Evolutionary conservation across 495 filamentous ascomycete genomes (phyloP).

Genomic region (Cercophora newfieldiana): DNA sequence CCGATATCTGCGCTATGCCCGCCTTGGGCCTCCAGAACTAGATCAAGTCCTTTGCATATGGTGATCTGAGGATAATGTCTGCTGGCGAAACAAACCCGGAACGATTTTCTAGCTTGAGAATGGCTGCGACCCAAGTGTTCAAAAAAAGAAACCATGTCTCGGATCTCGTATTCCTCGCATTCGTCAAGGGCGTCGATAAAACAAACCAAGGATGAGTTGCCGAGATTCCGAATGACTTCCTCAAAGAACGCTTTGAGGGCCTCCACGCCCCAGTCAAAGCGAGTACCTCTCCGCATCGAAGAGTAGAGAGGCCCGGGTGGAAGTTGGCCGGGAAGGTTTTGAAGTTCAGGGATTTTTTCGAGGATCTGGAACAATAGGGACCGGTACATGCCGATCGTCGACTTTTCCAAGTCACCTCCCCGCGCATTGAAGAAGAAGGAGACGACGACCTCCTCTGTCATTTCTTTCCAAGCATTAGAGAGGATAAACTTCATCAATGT

Average conservation of each 20-base stretch:
- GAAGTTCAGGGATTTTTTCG: slow-evolving; percentile 25
- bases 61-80: slow-evolving; percentile 50
- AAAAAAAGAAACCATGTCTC: slow-evolving; percentile 38
- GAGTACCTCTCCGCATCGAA: not conserved
- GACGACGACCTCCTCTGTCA: not conserved
- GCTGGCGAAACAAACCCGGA: slow-evolving; percentile 49
- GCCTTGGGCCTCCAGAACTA: slow-evolving; percentile 24
- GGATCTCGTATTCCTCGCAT: slow-evolving; percentile 33
- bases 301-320: slow-evolving; percentile 18
- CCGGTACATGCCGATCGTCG: slow-evolving; percentile 53
- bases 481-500: slow-evolving; percentile 24
- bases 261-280: slow-evolving; percentile 7
- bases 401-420: slow-evolving; percentile 47
- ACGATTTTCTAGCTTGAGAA: not conserved
- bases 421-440: slow-evolving; percentile 33
- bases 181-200: slow-evolving; percentile 47
- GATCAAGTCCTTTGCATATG: slow-evolving; percentile 30
- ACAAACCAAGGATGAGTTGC: slow-evolving; percentile 23
- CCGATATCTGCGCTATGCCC: slow-evolving; percentile 16
- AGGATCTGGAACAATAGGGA: slow-evolving; percentile 44
- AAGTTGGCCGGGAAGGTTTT: slow-evolving; percentile 10
- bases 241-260: slow-evolving; percentile 18
- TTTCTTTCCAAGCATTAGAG: slow-evolving; percentile 24
- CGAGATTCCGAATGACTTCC: slow-evolving; percentile 27
- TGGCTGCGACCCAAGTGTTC: slow-evolving; percentile 28